Conservation (phyloP, 2,329 filamentous ascomycete genomes). For the Monosporascus sp. region DNA sequence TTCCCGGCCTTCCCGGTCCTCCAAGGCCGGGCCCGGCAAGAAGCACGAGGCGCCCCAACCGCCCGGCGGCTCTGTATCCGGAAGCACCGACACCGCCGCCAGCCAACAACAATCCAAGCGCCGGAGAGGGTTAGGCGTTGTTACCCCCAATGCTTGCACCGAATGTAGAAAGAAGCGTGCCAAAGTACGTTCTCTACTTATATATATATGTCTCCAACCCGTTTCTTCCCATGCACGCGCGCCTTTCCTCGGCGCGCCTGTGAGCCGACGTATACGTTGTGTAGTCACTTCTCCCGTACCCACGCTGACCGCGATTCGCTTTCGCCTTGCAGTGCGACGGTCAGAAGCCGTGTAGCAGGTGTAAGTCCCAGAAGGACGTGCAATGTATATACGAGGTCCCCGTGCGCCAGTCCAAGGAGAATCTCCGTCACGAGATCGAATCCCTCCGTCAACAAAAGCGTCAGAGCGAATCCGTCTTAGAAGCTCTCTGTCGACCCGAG, state of each 20-base stretch:
- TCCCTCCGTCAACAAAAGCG: constrained; percentile 48
- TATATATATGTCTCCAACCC: too few relatives aligned
- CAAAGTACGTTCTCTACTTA: constrained; percentile 38
- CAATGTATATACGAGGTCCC: constrained; percentile 59
- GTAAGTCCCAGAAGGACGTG: constrained; percentile 46
- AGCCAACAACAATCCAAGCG: constrained; percentile 40
- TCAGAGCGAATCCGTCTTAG: constrained; percentile 50
- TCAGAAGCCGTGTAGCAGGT: constrained; percentile 49
- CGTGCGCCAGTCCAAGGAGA: constrained; percentile 59
- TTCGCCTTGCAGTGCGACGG: constrained; percentile 49
- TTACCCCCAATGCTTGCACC: constrained; percentile 56
- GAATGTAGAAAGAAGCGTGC: constrained; percentile 59
- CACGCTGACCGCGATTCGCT: not conserved
- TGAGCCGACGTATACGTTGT: not conserved
- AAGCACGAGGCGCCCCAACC: constrained; percentile 20
- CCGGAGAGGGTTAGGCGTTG: constrained; percentile 48
- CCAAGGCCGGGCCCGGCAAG: constrained; percentile 13
- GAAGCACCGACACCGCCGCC: constrained; percentile 7
- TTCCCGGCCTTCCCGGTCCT: constrained; percentile 16
- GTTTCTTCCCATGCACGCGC: not conserved
- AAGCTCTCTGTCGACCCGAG: constrained; percentile 46
- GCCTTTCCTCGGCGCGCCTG: not conserved
- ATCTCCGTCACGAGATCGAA: constrained; percentile 56
- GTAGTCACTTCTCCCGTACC: not conserved
- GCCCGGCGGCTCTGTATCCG: constrained; percentile 7